Conservation (phyloP, 805 yeast genomes). For the Barnettozyma pratensis region DNA sequence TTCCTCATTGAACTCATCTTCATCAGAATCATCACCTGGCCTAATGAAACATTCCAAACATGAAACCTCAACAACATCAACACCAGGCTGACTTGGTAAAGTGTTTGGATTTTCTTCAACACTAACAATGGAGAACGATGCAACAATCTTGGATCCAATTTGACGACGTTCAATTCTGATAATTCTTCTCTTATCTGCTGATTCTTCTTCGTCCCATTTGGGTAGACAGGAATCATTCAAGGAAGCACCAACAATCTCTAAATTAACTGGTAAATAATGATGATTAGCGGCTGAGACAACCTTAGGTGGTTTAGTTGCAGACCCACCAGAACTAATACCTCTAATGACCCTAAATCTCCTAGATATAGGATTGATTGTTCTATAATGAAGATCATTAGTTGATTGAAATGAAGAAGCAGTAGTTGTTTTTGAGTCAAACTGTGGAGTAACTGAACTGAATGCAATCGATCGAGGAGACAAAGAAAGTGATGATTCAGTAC, state of each 20-base stretch:
- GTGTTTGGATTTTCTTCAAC: constrained; percentile 44
- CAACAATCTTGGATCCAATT: constrained; percentile 39
- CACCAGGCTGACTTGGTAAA: constrained; percentile 33
- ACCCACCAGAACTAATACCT: constrained; percentile 56
- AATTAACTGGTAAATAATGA: constrained; percentile 40
- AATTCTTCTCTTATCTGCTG: constrained; percentile 48
- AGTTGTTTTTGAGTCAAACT: constrained; percentile 3
- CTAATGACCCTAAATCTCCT: constrained; percentile 40
- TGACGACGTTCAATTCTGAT: constrained; percentile 54
- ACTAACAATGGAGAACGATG: constrained; percentile 47
- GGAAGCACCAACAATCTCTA: constrained; percentile 41
- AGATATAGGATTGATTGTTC: not conserved
- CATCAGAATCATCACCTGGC: constrained; percentile 28
- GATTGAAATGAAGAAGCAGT: constrained; percentile 5
- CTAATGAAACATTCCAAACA: constrained; percentile 44
- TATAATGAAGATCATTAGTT: not conserved
- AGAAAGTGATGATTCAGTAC: constrained; percentile 11
- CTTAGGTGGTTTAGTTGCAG: constrained; percentile 51
- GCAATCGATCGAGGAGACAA: constrained; percentile 16
- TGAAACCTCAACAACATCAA: constrained; percentile 53
- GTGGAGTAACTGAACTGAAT: constrained; percentile 1
- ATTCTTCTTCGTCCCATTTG: constrained; percentile 43
- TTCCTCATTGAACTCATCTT: constrained; percentile 16
- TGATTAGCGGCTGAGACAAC: constrained; percentile 23
- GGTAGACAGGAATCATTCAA: constrained; percentile 46